Evolutionary conservation across 495 filamentous ascomycete species (phyloP), one percentile per base, ranked within the genome.

Genomic region (Massariosphaeria phaeospora): DNA sequence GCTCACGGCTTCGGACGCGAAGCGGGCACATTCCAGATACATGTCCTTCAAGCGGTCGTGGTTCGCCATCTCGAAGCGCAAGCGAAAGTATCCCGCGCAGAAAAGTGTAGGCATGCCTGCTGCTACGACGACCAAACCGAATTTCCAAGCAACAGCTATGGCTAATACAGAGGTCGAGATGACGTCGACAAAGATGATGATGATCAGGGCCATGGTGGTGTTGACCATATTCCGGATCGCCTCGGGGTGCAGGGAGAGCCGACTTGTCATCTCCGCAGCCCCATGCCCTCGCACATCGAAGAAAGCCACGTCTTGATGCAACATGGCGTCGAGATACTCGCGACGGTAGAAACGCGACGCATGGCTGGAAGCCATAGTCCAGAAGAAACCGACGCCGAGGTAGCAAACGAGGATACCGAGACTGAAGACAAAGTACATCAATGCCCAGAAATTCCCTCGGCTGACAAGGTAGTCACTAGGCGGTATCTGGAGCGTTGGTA

Each of bases 241-340:
- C 3, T 42, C 26, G 6, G 82, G 79, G 48, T 84, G 76, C 34
- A 75, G 71, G 7, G 77, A 73, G 3, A 85, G 71, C 9, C 44
- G 31, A 8, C 39, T 31, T 2, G 50, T 53, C 2, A 53, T 20
- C 20, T 40, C 50, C 20, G 39, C 50, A n/a, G 50, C 21, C 5
- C 39, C 45, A 21, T 53, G 44, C 2, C 40, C 50, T 12, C 34
- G 18, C 1, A 21, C 27, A 18, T 53, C 39, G 40, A 53, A 53
- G 27, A 53, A 53, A 3, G 17, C 26, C 6, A 53, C 18, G 33
- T 53, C 50, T 24, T 53, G 50, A 13, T 29, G 12, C 4, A 53
- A 40, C 38, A 53, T 44, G 20, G 34, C 0, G 18, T 31, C n/a
- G 15, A 46, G 50, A 21, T 44, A 44, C 7, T 20, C 18, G 2